Conservation (phyloP, 2,329 filamentous ascomycete species). For the Nakataea oryzae region DNA sequence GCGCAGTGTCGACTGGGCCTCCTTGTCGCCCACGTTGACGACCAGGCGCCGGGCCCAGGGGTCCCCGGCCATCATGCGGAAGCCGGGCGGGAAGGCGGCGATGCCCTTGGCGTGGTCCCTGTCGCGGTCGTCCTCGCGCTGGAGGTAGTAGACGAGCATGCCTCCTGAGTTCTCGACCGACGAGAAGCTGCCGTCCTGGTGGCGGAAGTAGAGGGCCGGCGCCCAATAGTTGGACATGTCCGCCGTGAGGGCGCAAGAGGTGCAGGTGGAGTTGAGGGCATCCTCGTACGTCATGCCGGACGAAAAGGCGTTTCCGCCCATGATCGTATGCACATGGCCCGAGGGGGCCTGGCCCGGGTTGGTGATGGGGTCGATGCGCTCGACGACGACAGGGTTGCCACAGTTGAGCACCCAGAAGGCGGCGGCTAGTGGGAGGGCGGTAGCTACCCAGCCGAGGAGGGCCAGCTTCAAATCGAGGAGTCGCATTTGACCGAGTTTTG, state of each 20-base stretch:
- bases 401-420: conserved; percentile 4
- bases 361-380: conserved; percentile 5
- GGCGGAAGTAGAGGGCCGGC: conserved; percentile 1
- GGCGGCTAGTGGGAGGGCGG: not conserved
- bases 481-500: not conserved
- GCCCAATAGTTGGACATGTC: conserved; percentile 26
- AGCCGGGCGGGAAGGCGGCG: not conserved
- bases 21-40: not conserved
- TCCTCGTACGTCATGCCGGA: conserved; percentile 14
- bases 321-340: conserved; percentile 5
- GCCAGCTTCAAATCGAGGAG: not conserved
- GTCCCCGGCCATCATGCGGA: conserved; percentile 3
- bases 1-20: not conserved
- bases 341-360: conserved; percentile 1
- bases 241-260: conserved; percentile 24
- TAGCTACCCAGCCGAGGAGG: not conserved
- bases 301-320: conserved; percentile 14
- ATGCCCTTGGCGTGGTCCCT: not conserved
- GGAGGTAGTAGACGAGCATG: conserved; percentile 3
- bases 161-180: conserved; percentile 1
- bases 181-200: conserved; percentile 1
- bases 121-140: not conserved
- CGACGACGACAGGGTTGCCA: conserved; percentile 5
- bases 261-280: conserved; percentile 21
- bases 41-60: not conserved